phyloP scores from a whole-genome alignment of 2,329 filamentous ascomycete species.

The Phaeoacremonium minimum region DNA sequence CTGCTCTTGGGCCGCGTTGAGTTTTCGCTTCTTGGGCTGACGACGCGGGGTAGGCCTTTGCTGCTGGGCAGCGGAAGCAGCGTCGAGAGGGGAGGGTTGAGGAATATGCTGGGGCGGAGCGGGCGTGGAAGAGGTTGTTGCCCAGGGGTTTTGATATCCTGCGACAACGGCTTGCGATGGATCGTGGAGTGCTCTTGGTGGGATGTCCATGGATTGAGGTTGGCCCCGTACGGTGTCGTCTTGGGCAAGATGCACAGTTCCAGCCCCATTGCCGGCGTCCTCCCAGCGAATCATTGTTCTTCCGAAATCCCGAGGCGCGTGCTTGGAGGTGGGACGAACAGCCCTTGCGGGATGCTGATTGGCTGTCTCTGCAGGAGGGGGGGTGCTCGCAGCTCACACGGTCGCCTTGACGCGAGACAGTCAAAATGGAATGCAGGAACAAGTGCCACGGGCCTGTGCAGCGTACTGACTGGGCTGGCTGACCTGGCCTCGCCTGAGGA shows the following conservation, averaged over 20 bases:
- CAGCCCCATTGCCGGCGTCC: background rate
- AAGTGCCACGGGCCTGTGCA: too few species aligned
- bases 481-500: too few species aligned
- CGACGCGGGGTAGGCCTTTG: conserved; percentile 8
- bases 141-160: background rate
- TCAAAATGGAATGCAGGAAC: too few species aligned
- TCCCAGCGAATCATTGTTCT: background rate
- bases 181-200: conserved; percentile 18
- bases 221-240: conserved; percentile 17
- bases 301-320: background rate
- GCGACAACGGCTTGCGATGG: conserved; percentile 7
- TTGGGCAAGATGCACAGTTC: background rate
- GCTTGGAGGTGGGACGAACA: background rate
- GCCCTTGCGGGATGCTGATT: conserved; percentile 4
- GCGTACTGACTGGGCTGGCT: too few species aligned
- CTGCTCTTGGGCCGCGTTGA: conserved; percentile 9
- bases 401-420: too few species aligned
- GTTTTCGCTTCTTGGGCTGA: conserved; percentile 11
- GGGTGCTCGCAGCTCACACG: too few species aligned
- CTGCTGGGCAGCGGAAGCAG: too few species aligned
- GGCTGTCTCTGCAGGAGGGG: conserved; percentile 7
- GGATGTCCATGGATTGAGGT: conserved; percentile 13
- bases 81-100: too few species aligned
- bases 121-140: conserved; percentile 7
- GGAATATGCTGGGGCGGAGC: conserved; percentile 2